Evolutionary conservation across 305 asterid genomes (phyloP).

Genomic region (Andrographis paniculata): DNA sequence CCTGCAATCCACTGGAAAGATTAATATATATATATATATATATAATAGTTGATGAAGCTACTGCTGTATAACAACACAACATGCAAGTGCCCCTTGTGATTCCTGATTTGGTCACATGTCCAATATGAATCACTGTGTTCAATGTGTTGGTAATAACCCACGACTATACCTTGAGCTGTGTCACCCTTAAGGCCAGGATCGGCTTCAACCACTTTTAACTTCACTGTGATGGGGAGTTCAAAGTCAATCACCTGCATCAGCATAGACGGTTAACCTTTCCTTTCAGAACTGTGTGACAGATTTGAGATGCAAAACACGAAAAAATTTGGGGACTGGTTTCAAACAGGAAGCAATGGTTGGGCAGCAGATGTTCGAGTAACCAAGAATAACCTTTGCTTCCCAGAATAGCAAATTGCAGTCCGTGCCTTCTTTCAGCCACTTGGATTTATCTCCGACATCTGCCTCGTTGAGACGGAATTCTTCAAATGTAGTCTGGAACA

Average conservation of each 20-base stretch:
- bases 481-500: constrained; percentile 65
- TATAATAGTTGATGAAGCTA: too few relatives aligned
- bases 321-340: background rate
- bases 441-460: constrained; percentile 81
- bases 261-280: constrained; percentile 7
- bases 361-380: constrained; percentile 5
- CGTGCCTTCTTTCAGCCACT: constrained; percentile 99
- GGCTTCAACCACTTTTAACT: constrained; percentile 72
- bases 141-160: too few relatives aligned
- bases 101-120: too few relatives aligned
- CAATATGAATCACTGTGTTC: too few relatives aligned
- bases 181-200: constrained; percentile 96
- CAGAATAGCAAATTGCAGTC: constrained; percentile 95
- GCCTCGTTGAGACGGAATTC: constrained; percentile 74
- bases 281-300: too few relatives aligned
- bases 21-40: too few relatives aligned
- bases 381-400: constrained; percentile 55
- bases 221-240: constrained; percentile 86
- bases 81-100: too few relatives aligned
- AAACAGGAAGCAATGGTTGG: background rate
- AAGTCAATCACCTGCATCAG: constrained; percentile 74
- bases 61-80: too few relatives aligned
- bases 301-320: background rate
- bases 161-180: constrained; percentile 91
- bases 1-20: constrained; percentile 34